Evolutionary conservation across 257 asterid genomes (phyloP).

Genomic region (Anisodus acutangulus): DNA sequence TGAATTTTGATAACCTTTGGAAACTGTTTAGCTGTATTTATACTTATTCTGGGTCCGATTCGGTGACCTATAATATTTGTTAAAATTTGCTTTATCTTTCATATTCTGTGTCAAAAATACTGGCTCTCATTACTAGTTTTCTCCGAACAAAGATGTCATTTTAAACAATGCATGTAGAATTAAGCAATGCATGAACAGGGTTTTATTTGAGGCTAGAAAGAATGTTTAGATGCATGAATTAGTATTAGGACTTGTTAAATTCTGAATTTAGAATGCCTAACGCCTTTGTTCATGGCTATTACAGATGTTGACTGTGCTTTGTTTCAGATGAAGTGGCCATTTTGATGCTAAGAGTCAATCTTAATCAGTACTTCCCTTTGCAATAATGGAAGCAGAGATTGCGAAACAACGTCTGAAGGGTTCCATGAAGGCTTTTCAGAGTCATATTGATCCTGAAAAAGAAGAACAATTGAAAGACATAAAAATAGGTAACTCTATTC

Average conservation of each 20-base stretch:
- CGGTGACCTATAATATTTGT: not conserved
- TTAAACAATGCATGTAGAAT: not conserved
- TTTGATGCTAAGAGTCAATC: not conserved
- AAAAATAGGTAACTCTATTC: constrained; percentile 58
- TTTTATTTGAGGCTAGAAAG: not conserved
- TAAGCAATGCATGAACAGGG: not conserved
- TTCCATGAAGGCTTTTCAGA: constrained; percentile 46
- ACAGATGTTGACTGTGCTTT: constrained; percentile 13
- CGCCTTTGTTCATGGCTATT: not conserved
- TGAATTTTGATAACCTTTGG: not conserved
- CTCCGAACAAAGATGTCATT: not conserved
- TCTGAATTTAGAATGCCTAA: not conserved
- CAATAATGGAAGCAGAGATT: constrained; percentile 32
- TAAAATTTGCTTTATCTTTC: not conserved
- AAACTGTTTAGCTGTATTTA: not conserved
- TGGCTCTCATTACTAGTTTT: not conserved
- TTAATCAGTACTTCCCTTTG: not conserved
- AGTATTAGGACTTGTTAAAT: not conserved
- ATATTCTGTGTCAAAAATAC: too few relatives aligned
- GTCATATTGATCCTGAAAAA: constrained; percentile 64
- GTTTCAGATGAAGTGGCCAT: not conserved
- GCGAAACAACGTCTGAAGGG: constrained; percentile 55
- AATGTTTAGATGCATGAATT: not conserved
- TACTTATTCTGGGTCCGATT: not conserved
- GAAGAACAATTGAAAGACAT: constrained; percentile 64